These are phyloP conservation scores for Ambrosia artemisiifolia DNA, from an alignment of 129 eudicot species.

Conservation along the genomic window DNA sequence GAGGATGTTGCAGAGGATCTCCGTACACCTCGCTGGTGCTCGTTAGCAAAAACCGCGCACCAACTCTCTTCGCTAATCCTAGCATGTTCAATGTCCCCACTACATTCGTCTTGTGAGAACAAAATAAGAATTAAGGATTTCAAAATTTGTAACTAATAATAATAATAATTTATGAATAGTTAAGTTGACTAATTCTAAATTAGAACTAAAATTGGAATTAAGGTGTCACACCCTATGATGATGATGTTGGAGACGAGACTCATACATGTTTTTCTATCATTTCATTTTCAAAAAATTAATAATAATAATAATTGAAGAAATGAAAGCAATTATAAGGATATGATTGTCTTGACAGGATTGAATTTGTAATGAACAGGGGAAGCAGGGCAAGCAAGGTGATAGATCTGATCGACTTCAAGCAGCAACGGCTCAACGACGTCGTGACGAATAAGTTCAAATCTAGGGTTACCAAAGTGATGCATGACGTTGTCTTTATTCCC, in stretches of 20 bases:
- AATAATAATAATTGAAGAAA: neutral
- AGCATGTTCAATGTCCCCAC: slow-evolving; percentile 93
- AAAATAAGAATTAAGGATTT: slow-evolving; percentile 39
- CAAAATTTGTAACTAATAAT: neutral
- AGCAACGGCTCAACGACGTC: slow-evolving; percentile 88
- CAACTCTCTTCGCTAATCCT: slow-evolving; percentile 84
- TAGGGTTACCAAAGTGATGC: slow-evolving; percentile 89
- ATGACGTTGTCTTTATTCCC: slow-evolving; percentile 82
- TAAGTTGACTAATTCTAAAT: no score
- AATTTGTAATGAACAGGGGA: slow-evolving; percentile 91
- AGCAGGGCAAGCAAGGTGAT: slow-evolving; percentile 94
- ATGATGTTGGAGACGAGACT: no score
- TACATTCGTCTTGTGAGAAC: slow-evolving; percentile 84
- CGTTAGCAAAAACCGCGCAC: slow-evolving; percentile 85
- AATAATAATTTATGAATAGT: no score
- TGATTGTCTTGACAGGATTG: slow-evolving; percentile 86
- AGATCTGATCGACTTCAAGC: slow-evolving; percentile 93
- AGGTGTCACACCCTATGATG: neutral
- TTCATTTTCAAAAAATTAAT: neutral
- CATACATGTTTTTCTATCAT: no score
- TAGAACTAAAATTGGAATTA: neutral
- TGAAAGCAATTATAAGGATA: no score
- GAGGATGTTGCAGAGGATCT: slow-evolving; percentile 90
- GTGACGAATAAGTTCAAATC: slow-evolving; percentile 82
- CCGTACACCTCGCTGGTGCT: slow-evolving; percentile 96